Evolutionary conservation across 345 rosid genomes (phyloP).

Genomic region (Kernera saxatilis): DNA sequence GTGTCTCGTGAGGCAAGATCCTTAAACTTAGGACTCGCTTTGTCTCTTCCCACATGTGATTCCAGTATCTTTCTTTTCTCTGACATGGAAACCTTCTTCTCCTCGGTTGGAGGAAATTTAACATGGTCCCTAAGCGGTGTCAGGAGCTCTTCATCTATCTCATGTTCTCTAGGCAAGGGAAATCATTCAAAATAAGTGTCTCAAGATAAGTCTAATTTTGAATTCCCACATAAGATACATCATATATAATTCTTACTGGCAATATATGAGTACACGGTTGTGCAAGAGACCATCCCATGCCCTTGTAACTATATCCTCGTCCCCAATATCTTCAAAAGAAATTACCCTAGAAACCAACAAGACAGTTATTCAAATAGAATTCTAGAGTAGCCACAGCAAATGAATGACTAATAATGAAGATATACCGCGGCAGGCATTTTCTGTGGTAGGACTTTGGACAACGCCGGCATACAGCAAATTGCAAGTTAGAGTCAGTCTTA

Average conservation of each 20-base stretch:
- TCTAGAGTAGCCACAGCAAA: not conserved
- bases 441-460: constrained; percentile 88
- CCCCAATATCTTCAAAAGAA: constrained; percentile 42
- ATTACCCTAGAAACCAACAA: constrained; percentile 48
- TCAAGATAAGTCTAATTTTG: not conserved
- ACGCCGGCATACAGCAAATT: constrained; percentile 89
- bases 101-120: constrained; percentile 52
- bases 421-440: constrained; percentile 87
- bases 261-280: constrained; percentile 74
- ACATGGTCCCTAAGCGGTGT: constrained; percentile 81
- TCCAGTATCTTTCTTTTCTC: constrained; percentile 32
- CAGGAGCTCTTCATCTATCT: constrained; percentile 51
- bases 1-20: constrained; percentile 29
- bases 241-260: constrained; percentile 53
- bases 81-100: constrained; percentile 24
- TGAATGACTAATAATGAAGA: constrained; percentile 1
- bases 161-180: constrained; percentile 56
- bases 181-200: constrained; percentile 20
- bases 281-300: constrained; percentile 81
- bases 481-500: constrained; percentile 49
- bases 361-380: not conserved
- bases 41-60: constrained; percentile 29
- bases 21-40: constrained; percentile 30
- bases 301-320: constrained; percentile 47
- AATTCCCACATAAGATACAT: not conserved